These are phyloP conservation scores for Candida rishiriensis DNA, from an alignment of 805 yeast species.

Conservation along the genomic window DNA sequence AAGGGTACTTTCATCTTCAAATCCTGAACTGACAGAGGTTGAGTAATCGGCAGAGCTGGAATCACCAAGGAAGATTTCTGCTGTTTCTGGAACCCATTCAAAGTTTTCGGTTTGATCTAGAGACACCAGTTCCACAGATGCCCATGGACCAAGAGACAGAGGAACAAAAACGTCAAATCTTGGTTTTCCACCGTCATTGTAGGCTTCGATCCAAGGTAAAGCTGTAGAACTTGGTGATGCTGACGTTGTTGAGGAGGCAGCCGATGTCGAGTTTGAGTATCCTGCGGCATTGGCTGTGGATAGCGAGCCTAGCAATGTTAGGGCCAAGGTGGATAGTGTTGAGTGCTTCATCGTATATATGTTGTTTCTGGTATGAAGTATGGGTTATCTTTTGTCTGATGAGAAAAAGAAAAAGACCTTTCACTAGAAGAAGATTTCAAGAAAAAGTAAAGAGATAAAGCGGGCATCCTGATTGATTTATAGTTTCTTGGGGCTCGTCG, in stretches of 20 bases:
- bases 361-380: too few species aligned
- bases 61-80: slow-evolving; percentile 8
- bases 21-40: too few species aligned
- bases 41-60: too few species aligned
- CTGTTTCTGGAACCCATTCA: slow-evolving; percentile 16
- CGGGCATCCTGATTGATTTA: too few species aligned
- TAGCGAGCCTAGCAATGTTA: slow-evolving; percentile 1
- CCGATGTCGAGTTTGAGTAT: slow-evolving; percentile 8
- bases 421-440: too few species aligned
- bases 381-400: neutral
- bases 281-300: slow-evolving; percentile 3
- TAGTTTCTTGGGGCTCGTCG: too few species aligned
- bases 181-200: slow-evolving; percentile 14
- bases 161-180: slow-evolving; percentile 18
- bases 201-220: slow-evolving; percentile 17
- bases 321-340: slow-evolving; percentile 1
- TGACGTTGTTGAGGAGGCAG: slow-evolving; percentile 5
- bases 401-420: too few species aligned
- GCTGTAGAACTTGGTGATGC: slow-evolving; percentile 7
- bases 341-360: slow-evolving; percentile 2
- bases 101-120: slow-evolving; percentile 12
- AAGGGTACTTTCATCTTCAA: slow-evolving; percentile 2
- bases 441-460: too few species aligned
- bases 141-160: slow-evolving; percentile 16
- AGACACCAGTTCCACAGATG: slow-evolving; percentile 13